Evolutionary conservation across 2,329 filamentous ascomycete genomes (phyloP).

Genomic region (Mariannaea elegans): DNA sequence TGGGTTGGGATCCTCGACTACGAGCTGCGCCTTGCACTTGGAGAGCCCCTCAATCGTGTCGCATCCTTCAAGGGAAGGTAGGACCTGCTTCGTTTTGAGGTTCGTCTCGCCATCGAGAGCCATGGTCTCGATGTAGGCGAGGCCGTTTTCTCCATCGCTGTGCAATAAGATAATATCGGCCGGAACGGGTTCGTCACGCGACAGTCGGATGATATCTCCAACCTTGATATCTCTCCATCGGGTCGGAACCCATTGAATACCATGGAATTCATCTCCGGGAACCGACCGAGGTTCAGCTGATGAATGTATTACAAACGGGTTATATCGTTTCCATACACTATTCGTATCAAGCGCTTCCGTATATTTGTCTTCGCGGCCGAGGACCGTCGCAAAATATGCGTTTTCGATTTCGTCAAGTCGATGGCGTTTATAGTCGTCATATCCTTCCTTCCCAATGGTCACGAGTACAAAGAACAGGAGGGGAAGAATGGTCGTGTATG

Average conservation of each 20-base stretch:
- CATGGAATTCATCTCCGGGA: conserved; percentile 69
- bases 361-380: conserved; percentile 50
- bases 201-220: conserved; percentile 58
- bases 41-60: conserved; percentile 62
- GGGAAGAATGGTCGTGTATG: conserved; percentile 77
- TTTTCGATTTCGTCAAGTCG: conserved; percentile 86
- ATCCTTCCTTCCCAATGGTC: conserved; percentile 86
- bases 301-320: conserved; percentile 45
- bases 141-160: conserved; percentile 77
- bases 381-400: conserved; percentile 57
- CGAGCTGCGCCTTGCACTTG: conserved; percentile 67
- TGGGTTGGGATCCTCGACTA: conserved; percentile 80
- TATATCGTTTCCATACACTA: conserved; percentile 39
- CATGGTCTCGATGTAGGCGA: conserved; percentile 89
- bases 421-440: conserved; percentile 84
- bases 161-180: conserved; percentile 85
- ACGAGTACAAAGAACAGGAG: conserved; percentile 80
- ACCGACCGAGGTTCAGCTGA: conserved; percentile 40
- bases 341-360: conserved; percentile 39
- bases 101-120: conserved; percentile 85
- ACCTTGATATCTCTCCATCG: conserved; percentile 59
- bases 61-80: conserved; percentile 68
- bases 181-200: conserved; percentile 80
- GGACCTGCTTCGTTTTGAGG: conserved; percentile 77
- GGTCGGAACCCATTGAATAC: conserved; percentile 60